phyloP scores from a whole-genome alignment of 768 basidiomycete genomes.

The Hypholoma fasciculare region DNA sequence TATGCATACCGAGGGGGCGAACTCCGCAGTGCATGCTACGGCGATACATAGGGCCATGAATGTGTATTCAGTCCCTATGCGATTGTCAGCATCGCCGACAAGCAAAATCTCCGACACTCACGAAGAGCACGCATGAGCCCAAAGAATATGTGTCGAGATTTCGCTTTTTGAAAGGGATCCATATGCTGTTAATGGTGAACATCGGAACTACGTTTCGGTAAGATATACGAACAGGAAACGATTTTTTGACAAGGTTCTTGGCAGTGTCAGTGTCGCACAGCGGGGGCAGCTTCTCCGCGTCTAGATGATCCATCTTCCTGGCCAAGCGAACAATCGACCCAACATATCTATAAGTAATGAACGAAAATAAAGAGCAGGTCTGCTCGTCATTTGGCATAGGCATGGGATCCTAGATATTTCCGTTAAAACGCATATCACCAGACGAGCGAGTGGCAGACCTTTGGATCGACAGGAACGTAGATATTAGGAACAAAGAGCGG shows the following conservation, averaged over 20 bases:
- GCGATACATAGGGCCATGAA: neutral
- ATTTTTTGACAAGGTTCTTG: conserved; percentile 14
- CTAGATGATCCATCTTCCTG: conserved; percentile 39
- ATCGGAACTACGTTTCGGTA: conserved; percentile 11
- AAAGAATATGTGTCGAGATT: conserved; percentile 44
- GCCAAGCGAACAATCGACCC: conserved; percentile 47
- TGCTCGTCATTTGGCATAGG: conserved; percentile 43
- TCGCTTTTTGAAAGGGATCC: conserved; percentile 39
- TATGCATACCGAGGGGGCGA: neutral
- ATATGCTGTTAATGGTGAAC: conserved; percentile 22
- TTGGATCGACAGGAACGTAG: conserved; percentile 55
- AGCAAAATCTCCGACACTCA: neutral
- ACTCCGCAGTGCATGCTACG: neutral
- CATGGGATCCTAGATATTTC: conserved; percentile 26
- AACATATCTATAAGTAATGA: conserved; percentile 49
- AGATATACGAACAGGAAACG: conserved; percentile 17
- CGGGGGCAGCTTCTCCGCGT: conserved; percentile 53
- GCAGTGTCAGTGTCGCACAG: conserved; percentile 57
- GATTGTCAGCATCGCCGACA: neutral
- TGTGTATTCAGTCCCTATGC: conserved; percentile 22
- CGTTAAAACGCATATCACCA: neutral
- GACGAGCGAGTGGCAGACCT: conserved; percentile 17
- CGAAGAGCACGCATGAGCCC: conserved; percentile 41
- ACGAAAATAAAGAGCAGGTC: conserved; percentile 43
- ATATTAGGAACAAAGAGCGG: conserved; percentile 52